Conservation (phyloP, 495 filamentous ascomycete species). For the Rusavskia elegans region DNA sequence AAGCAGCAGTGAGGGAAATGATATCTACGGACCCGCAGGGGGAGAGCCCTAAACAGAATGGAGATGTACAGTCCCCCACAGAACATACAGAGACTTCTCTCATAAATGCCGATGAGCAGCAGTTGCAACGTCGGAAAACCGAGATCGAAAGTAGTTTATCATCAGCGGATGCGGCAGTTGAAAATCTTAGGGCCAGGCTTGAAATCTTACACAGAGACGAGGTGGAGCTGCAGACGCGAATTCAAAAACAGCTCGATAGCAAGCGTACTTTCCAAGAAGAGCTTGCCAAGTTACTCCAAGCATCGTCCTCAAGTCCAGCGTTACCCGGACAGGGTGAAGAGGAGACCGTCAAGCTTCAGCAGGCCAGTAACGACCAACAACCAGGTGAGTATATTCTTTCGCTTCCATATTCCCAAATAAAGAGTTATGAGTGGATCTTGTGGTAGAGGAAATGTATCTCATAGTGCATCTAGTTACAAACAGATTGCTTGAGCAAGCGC, state of each 20-base stretch:
- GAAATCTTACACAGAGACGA: slow-evolving; percentile 39
- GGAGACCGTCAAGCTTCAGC: background rate
- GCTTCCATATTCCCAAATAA: background rate
- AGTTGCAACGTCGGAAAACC: slow-evolving; percentile 24
- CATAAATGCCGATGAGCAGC: background rate
- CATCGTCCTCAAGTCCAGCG: background rate
- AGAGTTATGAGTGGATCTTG: no score
- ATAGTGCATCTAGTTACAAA: background rate
- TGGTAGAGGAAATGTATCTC: background rate
- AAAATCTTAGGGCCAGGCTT: slow-evolving; percentile 29
- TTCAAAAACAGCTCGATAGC: slow-evolving; percentile 30
- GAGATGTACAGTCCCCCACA: background rate
- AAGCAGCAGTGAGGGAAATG: no score
- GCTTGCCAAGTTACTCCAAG: background rate
- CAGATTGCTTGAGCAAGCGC: background rate
- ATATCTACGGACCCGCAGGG: no score
- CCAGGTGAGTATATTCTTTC: background rate
- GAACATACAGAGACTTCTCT: background rate
- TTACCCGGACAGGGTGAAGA: background rate
- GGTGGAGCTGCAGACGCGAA: slow-evolving; percentile 39
- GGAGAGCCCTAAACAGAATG: no score
- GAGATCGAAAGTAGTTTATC: slow-evolving; percentile 44
- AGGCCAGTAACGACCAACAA: background rate
- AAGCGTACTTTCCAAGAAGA: slow-evolving; percentile 19
- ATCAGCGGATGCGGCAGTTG: slow-evolving; percentile 37